Evolutionary conservation across 352 stramenopile genomes (phyloP), one percentile per base, ranked within the genome.

Genomic region (Aphanomyces cochlioides): DNA sequence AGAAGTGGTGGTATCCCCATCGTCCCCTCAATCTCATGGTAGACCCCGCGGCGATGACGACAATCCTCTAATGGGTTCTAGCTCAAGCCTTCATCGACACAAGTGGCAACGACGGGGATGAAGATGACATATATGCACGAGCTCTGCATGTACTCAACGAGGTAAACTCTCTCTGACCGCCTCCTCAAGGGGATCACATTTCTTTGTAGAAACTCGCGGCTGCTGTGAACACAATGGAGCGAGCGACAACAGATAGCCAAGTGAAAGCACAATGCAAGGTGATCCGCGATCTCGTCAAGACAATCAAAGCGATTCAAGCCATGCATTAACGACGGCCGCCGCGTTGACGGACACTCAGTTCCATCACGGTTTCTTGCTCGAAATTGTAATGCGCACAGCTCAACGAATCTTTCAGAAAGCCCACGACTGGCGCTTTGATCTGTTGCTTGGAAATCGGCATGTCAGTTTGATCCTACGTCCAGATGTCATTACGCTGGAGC

Each of bases 381-480:
- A 95, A 93, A 72, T 95, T 95, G 83, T 95, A 95, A 73, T 95
- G 87, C 34, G 87, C 87, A 36, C 83, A 91, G 1, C 71, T 88
- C 15, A 93, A 78, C 12, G 81, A 58, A 66, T 95, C 95, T 75
- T 98, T 98, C 66, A 98, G 79, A 67, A 98, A 99, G 5, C 90
- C 93, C 37, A 76, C 36, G 67, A 84, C 80, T 5, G 87, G 73
- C 21, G 85, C 87, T 75, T 97, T 98, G 19, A 99, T 75, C 78
- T 98, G 95, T 78, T 98, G 92, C 75, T 99, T 99, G 80, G 98
- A 98, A 39, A 92, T 74, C 4, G 93, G 93, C 92, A 98, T 98
- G 7, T 80, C 84, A 43, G 89, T 85, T 47, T 98, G 75, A 54
- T 96, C 77, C 4, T 70, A 67, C 2, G 17, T 5, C 8, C 10